Evolutionary conservation across 2,329 filamentous ascomycete genomes (phyloP).

Genomic region (Talaromyces sp.): DNA sequence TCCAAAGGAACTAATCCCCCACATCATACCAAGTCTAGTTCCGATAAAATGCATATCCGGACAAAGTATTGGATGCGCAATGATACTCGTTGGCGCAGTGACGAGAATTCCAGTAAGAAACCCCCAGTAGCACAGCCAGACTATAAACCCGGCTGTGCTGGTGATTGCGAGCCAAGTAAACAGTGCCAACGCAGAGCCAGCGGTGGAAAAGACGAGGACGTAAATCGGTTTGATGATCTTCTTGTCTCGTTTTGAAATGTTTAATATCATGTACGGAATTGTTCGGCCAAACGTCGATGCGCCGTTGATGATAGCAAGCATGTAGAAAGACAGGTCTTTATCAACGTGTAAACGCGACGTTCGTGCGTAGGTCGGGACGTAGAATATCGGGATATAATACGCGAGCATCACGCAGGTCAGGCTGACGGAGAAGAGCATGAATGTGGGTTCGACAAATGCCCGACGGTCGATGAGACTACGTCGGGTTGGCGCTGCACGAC

Average conservation of each 20-base stretch:
- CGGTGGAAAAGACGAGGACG: conserved; percentile 42
- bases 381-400: conserved; percentile 45
- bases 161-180: conserved; percentile 39
- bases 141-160: conserved; percentile 33
- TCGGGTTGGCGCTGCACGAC: conserved; percentile 31
- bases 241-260: conserved; percentile 22
- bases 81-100: conserved; percentile 35
- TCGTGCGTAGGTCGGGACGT: conserved; percentile 40
- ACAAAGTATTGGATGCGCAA: conserved; percentile 34
- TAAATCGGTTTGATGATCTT: conserved; percentile 56
- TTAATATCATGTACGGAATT: conserved; percentile 49
- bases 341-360: conserved; percentile 15
- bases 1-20: conserved; percentile 37
- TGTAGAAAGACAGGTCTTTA: conserved; percentile 56
- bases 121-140: conserved; percentile 43
- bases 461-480: conserved; percentile 38
- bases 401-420: conserved; percentile 59
- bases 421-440: conserved; percentile 45
- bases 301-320: conserved; percentile 63
- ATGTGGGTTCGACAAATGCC: conserved; percentile 40
- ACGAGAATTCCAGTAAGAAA: conserved; percentile 49
- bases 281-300: conserved; percentile 56
- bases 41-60: conserved; percentile 51
- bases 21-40: conserved; percentile 53
- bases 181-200: conserved; percentile 37